These are phyloP conservation scores for Musa schizocarpa DNA, from an alignment of 176 grass and related monocot species.

Conservation along the genomic window DNA sequence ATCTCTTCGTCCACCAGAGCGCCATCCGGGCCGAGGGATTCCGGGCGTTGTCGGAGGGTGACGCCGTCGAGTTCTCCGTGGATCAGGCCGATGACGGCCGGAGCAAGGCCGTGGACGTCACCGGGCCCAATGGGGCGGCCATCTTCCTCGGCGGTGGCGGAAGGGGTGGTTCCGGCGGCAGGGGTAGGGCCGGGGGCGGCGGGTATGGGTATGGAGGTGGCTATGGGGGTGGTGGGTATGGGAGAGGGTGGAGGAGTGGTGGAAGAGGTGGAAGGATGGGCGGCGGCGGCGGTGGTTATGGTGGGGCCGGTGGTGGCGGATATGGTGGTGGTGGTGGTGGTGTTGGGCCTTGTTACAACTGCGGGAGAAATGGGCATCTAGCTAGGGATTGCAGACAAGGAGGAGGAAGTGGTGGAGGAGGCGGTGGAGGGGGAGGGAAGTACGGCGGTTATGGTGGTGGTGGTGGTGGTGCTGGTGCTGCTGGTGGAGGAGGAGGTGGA, in stretches of 20 bases:
- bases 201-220: conserved; percentile 14
- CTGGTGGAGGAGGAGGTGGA: conserved; percentile 1
- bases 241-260: conserved; percentile 9
- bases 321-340: not conserved
- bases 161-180: not conserved
- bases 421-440: conserved; percentile 4
- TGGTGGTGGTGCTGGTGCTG: not conserved
- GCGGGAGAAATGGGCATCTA: conserved; percentile 21
- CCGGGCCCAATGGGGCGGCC: conserved; percentile 6
- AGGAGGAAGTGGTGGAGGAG: not conserved
- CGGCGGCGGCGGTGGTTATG: not conserved
- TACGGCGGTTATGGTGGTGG: conserved; percentile 12
- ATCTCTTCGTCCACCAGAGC: conserved; percentile 33
- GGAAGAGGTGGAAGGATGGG: conserved; percentile 2
- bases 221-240: conserved; percentile 4
- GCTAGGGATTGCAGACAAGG: conserved; percentile 28
- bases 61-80: conserved; percentile 26
- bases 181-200: conserved; percentile 8
- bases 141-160: conserved; percentile 8
- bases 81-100: conserved; percentile 20
- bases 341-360: conserved; percentile 22
- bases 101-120: conserved; percentile 27
- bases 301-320: not conserved
- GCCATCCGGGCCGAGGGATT: conserved; percentile 18
- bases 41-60: conserved; percentile 20